Percentiles rank a stretch among this genome's conserved stretches.
Evolutionary conservation across 2,329 filamentous ascomycete genomes (phyloP).

Genomic region (Beauveria scarabaeidicola): DNA sequence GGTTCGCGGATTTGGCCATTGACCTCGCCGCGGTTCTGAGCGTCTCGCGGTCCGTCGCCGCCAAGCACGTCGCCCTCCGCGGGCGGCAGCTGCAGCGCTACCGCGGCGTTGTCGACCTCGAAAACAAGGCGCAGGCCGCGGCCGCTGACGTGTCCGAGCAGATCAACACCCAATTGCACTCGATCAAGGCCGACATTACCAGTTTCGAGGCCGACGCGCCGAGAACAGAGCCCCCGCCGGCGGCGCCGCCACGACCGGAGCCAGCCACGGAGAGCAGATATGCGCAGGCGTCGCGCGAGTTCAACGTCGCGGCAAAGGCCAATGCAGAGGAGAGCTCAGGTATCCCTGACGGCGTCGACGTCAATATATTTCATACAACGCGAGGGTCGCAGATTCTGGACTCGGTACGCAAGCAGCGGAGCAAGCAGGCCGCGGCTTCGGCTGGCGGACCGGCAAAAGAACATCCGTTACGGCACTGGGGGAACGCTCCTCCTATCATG

Average conservation of each 20-base stretch:
- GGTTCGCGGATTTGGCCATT: constrained; percentile 55
- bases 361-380: constrained; percentile 41
- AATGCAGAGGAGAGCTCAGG: constrained; percentile 22
- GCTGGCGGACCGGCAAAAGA: constrained; percentile 23
- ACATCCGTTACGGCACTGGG: constrained; percentile 30
- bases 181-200: neutral
- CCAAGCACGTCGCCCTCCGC: constrained; percentile 52
- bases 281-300: constrained; percentile 1
- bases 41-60: constrained; percentile 59
- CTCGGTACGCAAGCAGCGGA: constrained; percentile 21
- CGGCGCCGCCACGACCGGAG: neutral
- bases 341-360: constrained; percentile 32
- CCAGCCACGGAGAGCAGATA: neutral
- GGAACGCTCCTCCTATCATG: constrained; percentile 8
- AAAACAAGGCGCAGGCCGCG: constrained; percentile 16
- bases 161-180: neutral
- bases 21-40: constrained; percentile 63
- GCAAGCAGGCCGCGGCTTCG: constrained; percentile 9
- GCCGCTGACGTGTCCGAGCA: neutral
- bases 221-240: neutral
- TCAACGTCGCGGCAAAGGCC: constrained; percentile 5
- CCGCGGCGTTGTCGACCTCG: constrained; percentile 26
- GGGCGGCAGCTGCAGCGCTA: constrained; percentile 45
- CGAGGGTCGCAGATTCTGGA: constrained; percentile 37
- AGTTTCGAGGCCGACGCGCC: neutral